phyloP scores from a whole-genome alignment of 2,329 filamentous ascomycete species.

The Arthrobotrys megalospora region DNA sequence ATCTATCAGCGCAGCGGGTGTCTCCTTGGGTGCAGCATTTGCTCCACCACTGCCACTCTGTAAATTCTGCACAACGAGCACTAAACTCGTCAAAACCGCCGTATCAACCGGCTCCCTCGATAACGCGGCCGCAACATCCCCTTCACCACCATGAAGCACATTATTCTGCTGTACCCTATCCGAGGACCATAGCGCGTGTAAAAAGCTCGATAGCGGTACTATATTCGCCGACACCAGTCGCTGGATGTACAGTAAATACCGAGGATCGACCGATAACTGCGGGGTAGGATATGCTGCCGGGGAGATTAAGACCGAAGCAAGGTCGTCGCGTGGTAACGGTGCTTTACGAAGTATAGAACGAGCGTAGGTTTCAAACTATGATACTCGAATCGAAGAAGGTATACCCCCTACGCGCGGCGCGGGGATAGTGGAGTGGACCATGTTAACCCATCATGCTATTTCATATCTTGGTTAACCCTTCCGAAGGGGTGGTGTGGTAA shows the following conservation, averaged over 20 bases:
- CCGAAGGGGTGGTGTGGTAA: not conserved
- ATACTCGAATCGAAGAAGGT: not conserved
- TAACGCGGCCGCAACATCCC: slow-evolving; percentile 43
- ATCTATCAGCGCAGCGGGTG: slow-evolving; percentile 60
- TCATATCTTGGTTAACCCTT: slow-evolving; percentile 51
- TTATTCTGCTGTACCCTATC: slow-evolving; percentile 48
- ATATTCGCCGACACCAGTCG: slow-evolving; percentile 71
- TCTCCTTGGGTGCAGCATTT: slow-evolving; percentile 60
- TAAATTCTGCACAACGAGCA: slow-evolving; percentile 58
- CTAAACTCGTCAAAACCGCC: slow-evolving; percentile 63
- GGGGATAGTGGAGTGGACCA: slow-evolving; percentile 5
- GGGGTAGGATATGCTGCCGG: slow-evolving; percentile 69
- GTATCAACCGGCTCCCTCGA: slow-evolving; percentile 63
- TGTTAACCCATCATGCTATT: slow-evolving; percentile 52
- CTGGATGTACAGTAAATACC: slow-evolving; percentile 75
- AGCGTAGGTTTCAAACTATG: slow-evolving; percentile 72
- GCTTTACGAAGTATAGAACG: slow-evolving; percentile 71
- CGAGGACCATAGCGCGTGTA: slow-evolving; percentile 73
- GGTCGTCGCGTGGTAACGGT: slow-evolving; percentile 71
- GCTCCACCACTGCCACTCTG: slow-evolving; percentile 36
- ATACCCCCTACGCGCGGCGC: not conserved
- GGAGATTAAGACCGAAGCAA: slow-evolving; percentile 75
- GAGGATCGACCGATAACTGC: slow-evolving; percentile 73
- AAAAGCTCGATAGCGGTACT: slow-evolving; percentile 73
- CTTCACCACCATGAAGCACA: slow-evolving; percentile 35